Evolutionary conservation across 1,139 yeast species (phyloP), one percentile per base, ranked within the genome.

Genomic region (Arxiozyma telluris): DNA sequence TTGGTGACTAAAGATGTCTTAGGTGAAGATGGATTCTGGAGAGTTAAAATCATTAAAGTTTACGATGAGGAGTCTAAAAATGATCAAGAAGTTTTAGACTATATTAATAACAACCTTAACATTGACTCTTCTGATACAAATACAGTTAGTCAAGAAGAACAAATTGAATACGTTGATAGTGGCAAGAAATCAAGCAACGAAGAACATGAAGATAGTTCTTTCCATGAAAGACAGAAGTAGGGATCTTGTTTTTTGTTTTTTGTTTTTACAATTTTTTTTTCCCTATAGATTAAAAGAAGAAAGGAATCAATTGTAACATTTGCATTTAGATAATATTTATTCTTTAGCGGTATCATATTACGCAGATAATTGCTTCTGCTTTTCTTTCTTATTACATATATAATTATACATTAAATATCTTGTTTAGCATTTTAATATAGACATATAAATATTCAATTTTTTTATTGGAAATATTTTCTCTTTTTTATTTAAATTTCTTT

Each of bases 11-110:
- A 77, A 61, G 84, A 82, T 63, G 77, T 82, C 11, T 67, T 83
- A 53, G 90, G 87, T 51, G 84, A 80, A 38, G 79, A 76, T 55
- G 94, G 94, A 1, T 85, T 84, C 76, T 83, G 89, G 85, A 81
- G 86, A 69, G 81, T 81, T 59, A 76, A 79, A 65, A 74, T 85
- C 61, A 72, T 76, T 65, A 79, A 76, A 60, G 71, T 58, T 20
- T 59, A 58, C 51, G 57, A 60, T 21, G 56, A 55, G 18, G 54
- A 57, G 50, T 55, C 30, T 51, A 54, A 41, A 52, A 58, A 60
- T 50, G 57, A 59, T 21, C 54, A 52, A 18, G 55, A 55, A n/a
- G 58, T 51, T 9, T 15, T 41, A 18, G 57, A 52, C 27, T 57
- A 57, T 4, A 53, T 49, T 17, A 53, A 49, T 44, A 23, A 44